Percentiles rank a stretch among this genome's conserved stretches.
These are phyloP conservation scores for Nicotiana noctiflora DNA, from an alignment of 257 asterid species.

Conservation along the genomic window DNA sequence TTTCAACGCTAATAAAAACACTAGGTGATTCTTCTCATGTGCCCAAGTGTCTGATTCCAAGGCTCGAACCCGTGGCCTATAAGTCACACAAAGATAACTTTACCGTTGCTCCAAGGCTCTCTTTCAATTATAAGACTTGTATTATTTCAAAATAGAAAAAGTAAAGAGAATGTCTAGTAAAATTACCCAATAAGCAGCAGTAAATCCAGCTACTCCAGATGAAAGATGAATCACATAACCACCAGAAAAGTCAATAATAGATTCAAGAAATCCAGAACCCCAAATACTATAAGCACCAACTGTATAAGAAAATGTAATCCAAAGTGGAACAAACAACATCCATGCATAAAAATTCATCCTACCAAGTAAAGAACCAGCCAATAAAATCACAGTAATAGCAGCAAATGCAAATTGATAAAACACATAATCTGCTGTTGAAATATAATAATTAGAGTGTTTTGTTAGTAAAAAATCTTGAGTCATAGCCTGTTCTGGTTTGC, in stretches of 20 bases:
- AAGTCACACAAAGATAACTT: too few relatives aligned
- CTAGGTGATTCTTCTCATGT: too few relatives aligned
- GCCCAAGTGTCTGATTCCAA: too few relatives aligned
- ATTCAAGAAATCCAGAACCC: constrained; percentile 47
- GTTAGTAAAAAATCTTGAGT: constrained; percentile 12
- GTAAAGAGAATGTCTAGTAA: neutral
- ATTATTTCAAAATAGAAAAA: too few relatives aligned
- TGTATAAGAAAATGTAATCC: constrained; percentile 52
- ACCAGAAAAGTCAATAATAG: constrained; percentile 54
- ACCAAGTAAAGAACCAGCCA: constrained; percentile 60
- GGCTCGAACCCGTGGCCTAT: too few relatives aligned
- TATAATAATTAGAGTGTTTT: neutral
- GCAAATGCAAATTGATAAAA: constrained; percentile 67
- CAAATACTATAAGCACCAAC: constrained; percentile 57
- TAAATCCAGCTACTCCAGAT: constrained; percentile 73
- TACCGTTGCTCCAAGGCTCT: too few relatives aligned
- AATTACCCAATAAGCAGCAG: constrained; percentile 81
- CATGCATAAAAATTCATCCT: constrained; percentile 70
- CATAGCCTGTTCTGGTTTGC: constrained; percentile 30
- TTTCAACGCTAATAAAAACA: too few relatives aligned
- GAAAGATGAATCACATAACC: constrained; percentile 73
- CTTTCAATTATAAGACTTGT: too few relatives aligned
- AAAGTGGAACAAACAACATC: constrained; percentile 67
- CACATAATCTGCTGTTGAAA: constrained; percentile 44
- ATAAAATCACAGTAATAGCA: constrained; percentile 56